Evolutionary conservation across 2,329 filamentous ascomycete genomes (phyloP), one percentile per base, ranked within the genome.

Genomic region (Claviceps africana): DNA sequence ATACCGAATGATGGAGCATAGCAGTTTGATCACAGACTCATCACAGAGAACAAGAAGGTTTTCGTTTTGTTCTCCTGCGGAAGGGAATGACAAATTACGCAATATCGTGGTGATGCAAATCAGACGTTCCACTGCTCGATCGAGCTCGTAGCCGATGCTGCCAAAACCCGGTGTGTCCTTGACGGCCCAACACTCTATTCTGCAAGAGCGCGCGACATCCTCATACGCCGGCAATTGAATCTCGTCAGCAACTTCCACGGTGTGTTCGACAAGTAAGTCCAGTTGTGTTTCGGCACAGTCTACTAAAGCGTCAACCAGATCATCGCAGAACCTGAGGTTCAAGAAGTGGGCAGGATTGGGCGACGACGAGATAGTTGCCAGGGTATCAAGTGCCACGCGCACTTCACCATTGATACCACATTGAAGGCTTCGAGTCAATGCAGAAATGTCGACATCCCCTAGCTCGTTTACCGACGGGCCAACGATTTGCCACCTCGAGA

Each of bases 41-140:
- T 88, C 85, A 1, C 88, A 86, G 11, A 98, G 76, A 0, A 83
- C 70, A 4, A 68, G 67, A 59, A 93, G 88, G 59, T 96, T 97
- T 30, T 69, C 64, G 52, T 81, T 69, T 43, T 68, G 62, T 33
- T 72, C 69, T 40, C 80, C 68, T 78, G 85, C 4, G 8, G 35
- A n/a, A 37, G 35, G 64, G 65, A 95, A 96, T 0, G 93, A 97
- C 17, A 96, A 77, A 60, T 98, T 98, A 54, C 93, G 85, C 47
- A 98, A 70, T 53, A 96, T 90, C 0, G 88, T 95, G 1, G 89
- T 95, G 57, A 97, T 85, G 62, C 89, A 94, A 52, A 97, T 83
- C 47, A 98, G 69, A 54, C 85, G 81, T 60, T 96, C 90, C 4
- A 90, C 89, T 2, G 90, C 86, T 48, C 86, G 82, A 61, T 95